Conservation (phyloP, 2,329 filamentous ascomycete genomes). For the Aplosporella prunicola region DNA sequence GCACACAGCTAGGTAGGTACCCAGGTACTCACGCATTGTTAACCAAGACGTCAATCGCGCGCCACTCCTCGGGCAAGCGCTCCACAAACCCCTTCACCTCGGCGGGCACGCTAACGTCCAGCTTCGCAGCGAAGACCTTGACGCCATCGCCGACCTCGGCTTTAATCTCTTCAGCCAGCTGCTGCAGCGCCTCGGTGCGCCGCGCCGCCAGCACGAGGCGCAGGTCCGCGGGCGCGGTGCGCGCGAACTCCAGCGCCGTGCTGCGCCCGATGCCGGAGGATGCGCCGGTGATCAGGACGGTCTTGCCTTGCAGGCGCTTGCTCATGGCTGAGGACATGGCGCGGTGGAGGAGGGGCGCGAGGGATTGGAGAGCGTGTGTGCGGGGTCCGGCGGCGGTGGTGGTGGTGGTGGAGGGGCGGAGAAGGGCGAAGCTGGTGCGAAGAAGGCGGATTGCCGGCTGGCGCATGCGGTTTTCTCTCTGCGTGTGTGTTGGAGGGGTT, state of each 20-base stretch:
- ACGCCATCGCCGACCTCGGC: conserved; percentile 67
- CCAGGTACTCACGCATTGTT: conserved; percentile 70
- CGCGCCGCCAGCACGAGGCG: conserved; percentile 85
- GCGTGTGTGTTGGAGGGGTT: background rate
- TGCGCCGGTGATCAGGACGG: conserved; percentile 81
- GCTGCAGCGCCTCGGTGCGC: conserved; percentile 64
- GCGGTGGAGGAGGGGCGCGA: conserved; percentile 8
- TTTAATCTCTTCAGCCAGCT: conserved; percentile 67
- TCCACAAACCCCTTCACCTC: conserved; percentile 65
- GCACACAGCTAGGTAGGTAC: background rate
- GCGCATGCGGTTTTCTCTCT: too few relatives aligned
- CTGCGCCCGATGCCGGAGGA: conserved; percentile 82
- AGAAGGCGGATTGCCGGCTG: background rate
- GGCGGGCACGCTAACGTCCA: conserved; percentile 75
- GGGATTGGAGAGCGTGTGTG: conserved; percentile 1
- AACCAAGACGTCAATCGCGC: conserved; percentile 76
- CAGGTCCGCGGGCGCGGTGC: conserved; percentile 67
- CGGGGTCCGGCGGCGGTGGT: background rate
- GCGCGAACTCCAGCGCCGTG: conserved; percentile 85
- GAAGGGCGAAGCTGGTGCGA: conserved; percentile 15
- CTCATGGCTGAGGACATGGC: conserved; percentile 60
- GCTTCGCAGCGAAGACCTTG: conserved; percentile 69
- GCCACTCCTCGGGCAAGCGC: conserved; percentile 69
- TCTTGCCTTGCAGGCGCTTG: conserved; percentile 87
- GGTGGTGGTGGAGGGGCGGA: conserved; percentile 1